These are phyloP conservation scores for Fusarium euwallaceae DNA, from an alignment of 2,329 filamentous ascomycete genomes.

Conservation along the genomic window DNA sequence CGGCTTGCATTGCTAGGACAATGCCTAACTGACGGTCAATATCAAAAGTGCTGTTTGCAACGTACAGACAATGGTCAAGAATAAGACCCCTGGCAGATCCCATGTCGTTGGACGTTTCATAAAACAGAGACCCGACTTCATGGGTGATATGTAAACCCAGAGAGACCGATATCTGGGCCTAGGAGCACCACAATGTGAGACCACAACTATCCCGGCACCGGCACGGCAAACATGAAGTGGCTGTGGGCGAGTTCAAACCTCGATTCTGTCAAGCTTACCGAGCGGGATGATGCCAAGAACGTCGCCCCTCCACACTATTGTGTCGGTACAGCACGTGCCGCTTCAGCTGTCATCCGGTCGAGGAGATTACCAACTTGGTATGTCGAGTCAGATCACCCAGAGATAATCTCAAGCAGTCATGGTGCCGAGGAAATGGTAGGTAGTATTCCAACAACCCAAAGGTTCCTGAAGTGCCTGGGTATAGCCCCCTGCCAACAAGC, in stretches of 20 bases:
- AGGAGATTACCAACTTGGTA: background rate
- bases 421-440: background rate
- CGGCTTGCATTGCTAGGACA: constrained; percentile 1
- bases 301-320: constrained; percentile 14
- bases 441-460: background rate
- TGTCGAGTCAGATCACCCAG: background rate
- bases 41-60: constrained; percentile 14
- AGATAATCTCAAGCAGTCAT: background rate
- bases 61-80: background rate
- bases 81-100: background rate
- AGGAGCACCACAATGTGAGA: background rate
- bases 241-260: constrained; percentile 12
- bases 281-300: constrained; percentile 15
- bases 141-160: background rate
- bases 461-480: constrained; percentile 4
- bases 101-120: background rate
- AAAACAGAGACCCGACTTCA: background rate
- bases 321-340: background rate
- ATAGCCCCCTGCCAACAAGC: background rate
- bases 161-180: background rate
- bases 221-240: constrained; percentile 10
- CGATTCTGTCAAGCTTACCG: constrained; percentile 15
- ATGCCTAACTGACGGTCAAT: constrained; percentile 7
- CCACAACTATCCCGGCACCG: background rate
- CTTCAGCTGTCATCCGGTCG: background rate